A percentile compares a stretch with the other conserved stretches of the same genome.
These are phyloP conservation scores for Fraxinus platypoda DNA, from an alignment of 305 asterid genomes.

Conservation along the genomic window DNA sequence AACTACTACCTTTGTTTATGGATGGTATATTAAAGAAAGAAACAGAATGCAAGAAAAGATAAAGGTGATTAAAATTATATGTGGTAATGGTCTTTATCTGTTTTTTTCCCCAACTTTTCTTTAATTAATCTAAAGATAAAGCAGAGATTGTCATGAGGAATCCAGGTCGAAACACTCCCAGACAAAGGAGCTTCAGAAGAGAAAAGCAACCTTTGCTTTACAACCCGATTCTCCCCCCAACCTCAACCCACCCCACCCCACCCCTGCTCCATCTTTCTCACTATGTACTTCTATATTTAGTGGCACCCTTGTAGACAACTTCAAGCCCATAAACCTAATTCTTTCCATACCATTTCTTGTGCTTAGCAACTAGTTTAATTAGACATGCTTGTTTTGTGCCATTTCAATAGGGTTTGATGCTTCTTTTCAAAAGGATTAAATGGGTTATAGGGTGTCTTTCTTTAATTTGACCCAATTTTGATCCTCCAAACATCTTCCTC, in stretches of 20 bases:
- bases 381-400: constrained; percentile 40
- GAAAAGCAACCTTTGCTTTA: constrained; percentile 58
- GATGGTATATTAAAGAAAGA: neutral
- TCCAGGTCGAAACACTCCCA: constrained; percentile 53
- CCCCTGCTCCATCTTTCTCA: neutral
- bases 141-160: constrained; percentile 26
- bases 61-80: neutral
- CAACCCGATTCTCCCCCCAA: constrained; percentile 22
- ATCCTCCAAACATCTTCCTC: constrained; percentile 37
- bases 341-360: constrained; percentile 25
- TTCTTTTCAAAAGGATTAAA: neutral
- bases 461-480: constrained; percentile 46
- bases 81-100: neutral
- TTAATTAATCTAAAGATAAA: constrained; percentile 4
- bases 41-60: neutral
- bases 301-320: constrained; percentile 31
- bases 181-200: constrained; percentile 60
- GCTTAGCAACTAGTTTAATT: constrained; percentile 20
- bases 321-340: constrained; percentile 30
- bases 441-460: constrained; percentile 4
- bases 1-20: neutral
- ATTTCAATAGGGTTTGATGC: neutral
- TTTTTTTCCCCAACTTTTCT: neutral
- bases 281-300: constrained; percentile 50
- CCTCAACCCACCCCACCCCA: neutral